phyloP scores from a whole-genome alignment of 1,139 yeast genomes.

The Scheffersomyces stambukii region DNA sequence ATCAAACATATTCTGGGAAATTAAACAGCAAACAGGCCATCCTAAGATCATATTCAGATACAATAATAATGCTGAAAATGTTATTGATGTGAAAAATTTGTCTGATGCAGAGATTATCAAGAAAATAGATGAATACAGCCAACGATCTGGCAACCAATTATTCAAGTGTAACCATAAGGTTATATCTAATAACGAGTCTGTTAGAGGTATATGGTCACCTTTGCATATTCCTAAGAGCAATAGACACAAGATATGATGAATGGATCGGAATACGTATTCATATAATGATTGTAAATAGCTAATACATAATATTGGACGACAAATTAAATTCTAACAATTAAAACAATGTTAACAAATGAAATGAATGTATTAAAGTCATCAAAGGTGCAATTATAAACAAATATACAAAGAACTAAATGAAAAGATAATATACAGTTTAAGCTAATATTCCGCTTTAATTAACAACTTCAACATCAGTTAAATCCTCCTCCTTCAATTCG shows the following conservation, averaged over 20 bases:
- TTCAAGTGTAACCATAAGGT: constrained; percentile 62
- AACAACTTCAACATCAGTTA: too few relatives aligned
- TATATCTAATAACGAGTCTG: constrained; percentile 71
- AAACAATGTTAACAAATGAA: constrained; percentile 3
- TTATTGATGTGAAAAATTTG: constrained; percentile 52
- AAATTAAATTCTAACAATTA: constrained; percentile 36
- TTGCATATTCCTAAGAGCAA: constrained; percentile 69
- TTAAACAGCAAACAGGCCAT: constrained; percentile 72
- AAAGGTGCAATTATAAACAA: too few relatives aligned
- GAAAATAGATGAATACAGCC: constrained; percentile 53
- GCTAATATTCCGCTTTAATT: too few relatives aligned
- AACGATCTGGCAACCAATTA: constrained; percentile 37
- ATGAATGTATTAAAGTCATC: constrained; percentile 1
- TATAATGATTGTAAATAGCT: constrained; percentile 1
- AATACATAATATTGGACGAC: too few relatives aligned
- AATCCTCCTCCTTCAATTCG: constrained; percentile 13
- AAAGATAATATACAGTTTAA: too few relatives aligned
- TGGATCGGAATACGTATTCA: too few relatives aligned
- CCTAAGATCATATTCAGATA: constrained; percentile 75
- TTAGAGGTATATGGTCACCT: constrained; percentile 98
- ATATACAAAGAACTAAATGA: too few relatives aligned
- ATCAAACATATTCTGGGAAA: constrained; percentile 68
- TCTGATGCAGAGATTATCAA: constrained; percentile 57
- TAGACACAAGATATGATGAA: constrained; percentile 58
- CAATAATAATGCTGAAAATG: constrained; percentile 22